A percentile compares a stretch with the other conserved stretches of the same genome.
Conservation (phyloP, 345 rosid genomes). For the Salix caprea region DNA sequence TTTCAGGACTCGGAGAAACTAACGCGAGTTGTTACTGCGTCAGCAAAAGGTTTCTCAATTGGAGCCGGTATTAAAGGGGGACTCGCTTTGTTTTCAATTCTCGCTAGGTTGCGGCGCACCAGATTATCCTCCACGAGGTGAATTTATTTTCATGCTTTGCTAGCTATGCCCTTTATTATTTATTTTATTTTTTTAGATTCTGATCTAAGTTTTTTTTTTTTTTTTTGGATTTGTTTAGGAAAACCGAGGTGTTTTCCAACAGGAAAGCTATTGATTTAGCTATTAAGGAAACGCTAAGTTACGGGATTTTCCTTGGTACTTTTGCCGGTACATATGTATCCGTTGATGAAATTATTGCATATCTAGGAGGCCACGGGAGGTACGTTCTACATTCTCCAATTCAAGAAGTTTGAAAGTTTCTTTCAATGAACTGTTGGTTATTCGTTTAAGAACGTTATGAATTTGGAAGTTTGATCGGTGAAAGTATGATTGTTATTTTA, state of each 20-base stretch:
- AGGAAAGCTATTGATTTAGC: slow-evolving; percentile 63
- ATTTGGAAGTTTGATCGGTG: slow-evolving; percentile 16
- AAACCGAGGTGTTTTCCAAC: slow-evolving; percentile 51
- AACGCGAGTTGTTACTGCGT: slow-evolving; percentile 57
- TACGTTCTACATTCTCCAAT: slow-evolving; percentile 6
- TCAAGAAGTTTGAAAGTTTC: background rate
- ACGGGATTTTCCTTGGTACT: slow-evolving; percentile 85
- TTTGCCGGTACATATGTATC: slow-evolving; percentile 87
- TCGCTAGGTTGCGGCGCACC: slow-evolving; percentile 62
- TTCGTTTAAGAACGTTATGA: background rate
- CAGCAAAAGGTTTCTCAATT: slow-evolving; percentile 75
- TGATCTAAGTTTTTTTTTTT: slow-evolving; percentile 1
- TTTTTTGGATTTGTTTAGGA: slow-evolving; percentile 38
- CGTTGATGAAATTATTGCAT: slow-evolving; percentile 67
- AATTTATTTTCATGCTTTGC: background rate
- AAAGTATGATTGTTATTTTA: slow-evolving; percentile 14
- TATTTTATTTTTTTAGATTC: background rate
- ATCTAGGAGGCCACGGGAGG: slow-evolving; percentile 78
- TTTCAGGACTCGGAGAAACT: slow-evolving; percentile 61
- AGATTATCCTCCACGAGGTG: slow-evolving; percentile 45
- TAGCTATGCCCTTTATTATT: background rate
- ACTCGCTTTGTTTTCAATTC: slow-evolving; percentile 69
- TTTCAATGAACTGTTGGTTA: background rate
- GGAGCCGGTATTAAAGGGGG: slow-evolving; percentile 98
- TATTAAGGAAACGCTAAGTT: slow-evolving; percentile 79